Base-by-base conservation (phyloP, 208 protist species). In the Spongospora subterranea region DNA sequence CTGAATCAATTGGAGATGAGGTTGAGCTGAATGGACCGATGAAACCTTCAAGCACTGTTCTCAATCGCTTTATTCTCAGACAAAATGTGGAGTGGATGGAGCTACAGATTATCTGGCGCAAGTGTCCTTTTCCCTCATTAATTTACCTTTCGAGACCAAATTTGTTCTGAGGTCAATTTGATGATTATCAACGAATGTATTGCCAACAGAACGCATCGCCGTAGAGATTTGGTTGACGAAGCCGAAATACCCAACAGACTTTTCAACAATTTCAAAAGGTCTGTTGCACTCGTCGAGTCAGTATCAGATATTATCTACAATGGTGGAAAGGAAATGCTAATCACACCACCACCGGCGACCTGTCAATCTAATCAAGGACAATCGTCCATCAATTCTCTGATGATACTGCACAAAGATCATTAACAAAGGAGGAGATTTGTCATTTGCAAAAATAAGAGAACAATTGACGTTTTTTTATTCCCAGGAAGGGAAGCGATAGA, bases 41-140 rank as follows among this genome's bases (percentile, higher is more conserved):
- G 71, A 82, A 82, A 82, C 71, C 71, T 82, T 82, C n/a, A 82
- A 82, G 71, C 50, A 82, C 71, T 6, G 17, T 35, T 6, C 71
- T 6, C 71, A 82, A 43, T 45, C 71, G 17, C 40, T 82, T 35
- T 82, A 82, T 43, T 45, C 35, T 20, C 11, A 82, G 71, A 82
- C 71, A n/a, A 82, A 82, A 43, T 6, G 71, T 82, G 71, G 71
- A 45, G 71, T 82, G 6, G 71, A 82, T 82, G 71, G 71, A 40
- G 71, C 71, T 17, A 82, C 71, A 20, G 71, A 82, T 35, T 35
- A 35, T 82, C 13, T 82, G 13, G 71, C 71, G 6, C 35, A 82
- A 35, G 11, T 82, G 13, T 43, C n/a, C 6, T 82, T 82, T 20
- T n/a, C 71, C 6, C 40, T 43, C 17, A 35, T 17, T 20, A 82